Evolutionary conservation across 495 filamentous ascomycete genomes (phyloP), one percentile per base, ranked within the genome.

Genomic region (Hypomontagnella monticulosa): DNA sequence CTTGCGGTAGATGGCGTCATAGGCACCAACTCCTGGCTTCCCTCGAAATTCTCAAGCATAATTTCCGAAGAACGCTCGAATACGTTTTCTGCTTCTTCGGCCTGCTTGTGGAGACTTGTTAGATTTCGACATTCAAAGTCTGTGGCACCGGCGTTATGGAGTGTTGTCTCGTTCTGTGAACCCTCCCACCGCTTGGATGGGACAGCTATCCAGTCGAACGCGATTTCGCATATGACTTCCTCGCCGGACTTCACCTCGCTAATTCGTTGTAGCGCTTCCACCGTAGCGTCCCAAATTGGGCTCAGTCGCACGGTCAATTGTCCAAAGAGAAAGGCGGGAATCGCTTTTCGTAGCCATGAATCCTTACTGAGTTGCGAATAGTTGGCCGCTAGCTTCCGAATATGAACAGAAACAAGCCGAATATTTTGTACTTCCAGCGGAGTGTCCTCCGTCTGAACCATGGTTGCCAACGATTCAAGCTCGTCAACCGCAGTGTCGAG

Each of bases 311-410:
- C 87, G 3, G 93, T 95, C 53, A 96, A 85, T 66, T 97, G 84
- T 40, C 93, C 94, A 72, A 97, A 97, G 68, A 91, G 89, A 66
- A 93, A 97, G 11, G 87, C 80, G 1, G 93, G 91, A 27, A 97
- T 82, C 4, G 93, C 81, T 64, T 80, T 82, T 30, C 84, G 78
- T 68, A 96, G 80, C 88, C 89, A 93, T 10, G 81, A 82, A 47
- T 83, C 81, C 69, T 63, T 78, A 66, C 48, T 84, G 69, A 74
- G 79, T 73, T 54, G 85, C 70, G 76, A 87, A 91, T 67, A 89
- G 66, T 57, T 84, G 71, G 44, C 87, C 80, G 76, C 77, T 30
- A 98, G 83, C 65, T 90, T 92, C 33, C 95, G 89, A 38, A 96
- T 84, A 55, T 94, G 88, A 83, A 97, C 94, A 6, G 91, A 87